Percentiles rank a stretch among this genome's conserved stretches.
These are phyloP conservation scores for Apiotrichum gracile DNA, from an alignment of 1,284 basidiomycete genomes.

Conservation along the genomic window DNA sequence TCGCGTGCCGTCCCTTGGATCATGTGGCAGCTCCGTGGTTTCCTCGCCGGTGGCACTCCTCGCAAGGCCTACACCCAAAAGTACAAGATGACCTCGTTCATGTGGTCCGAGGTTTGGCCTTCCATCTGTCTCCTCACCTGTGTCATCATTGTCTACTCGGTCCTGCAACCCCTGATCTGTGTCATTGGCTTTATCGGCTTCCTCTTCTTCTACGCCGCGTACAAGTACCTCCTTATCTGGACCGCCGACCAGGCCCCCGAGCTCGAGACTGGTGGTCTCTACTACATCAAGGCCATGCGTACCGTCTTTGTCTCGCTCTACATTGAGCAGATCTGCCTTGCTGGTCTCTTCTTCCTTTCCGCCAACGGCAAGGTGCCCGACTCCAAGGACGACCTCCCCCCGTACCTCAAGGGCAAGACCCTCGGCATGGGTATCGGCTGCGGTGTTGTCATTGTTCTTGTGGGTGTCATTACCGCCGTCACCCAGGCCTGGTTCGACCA, in stretches of 20 bases:
- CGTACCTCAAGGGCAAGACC: constrained; percentile 2
- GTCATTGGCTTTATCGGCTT: constrained; percentile 38
- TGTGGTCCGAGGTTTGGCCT: constrained; percentile 40
- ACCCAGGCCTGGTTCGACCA: constrained; percentile 44
- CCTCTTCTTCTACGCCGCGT: constrained; percentile 39
- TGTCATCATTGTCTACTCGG: constrained; percentile 46
- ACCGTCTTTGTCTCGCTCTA: constrained; percentile 47
- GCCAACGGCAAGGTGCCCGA: constrained; percentile 17
- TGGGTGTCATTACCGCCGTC: constrained; percentile 31
- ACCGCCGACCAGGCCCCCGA: constrained; percentile 43
- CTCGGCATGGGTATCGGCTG: constrained; percentile 39
- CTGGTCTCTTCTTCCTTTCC: constrained; percentile 46
- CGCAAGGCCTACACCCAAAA: constrained; percentile 50
- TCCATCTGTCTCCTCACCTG: constrained; percentile 38
- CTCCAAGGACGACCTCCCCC: background rate
- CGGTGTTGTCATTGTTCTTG: constrained; percentile 42
- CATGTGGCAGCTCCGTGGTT: constrained; percentile 78
- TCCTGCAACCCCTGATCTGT: constrained; percentile 46
- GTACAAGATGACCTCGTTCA: constrained; percentile 36
- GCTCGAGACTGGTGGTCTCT: constrained; percentile 46
- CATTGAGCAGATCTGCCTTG: constrained; percentile 42
- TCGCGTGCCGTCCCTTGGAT: constrained; percentile 68
- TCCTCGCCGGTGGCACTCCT: constrained; percentile 84
- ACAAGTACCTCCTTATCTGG: constrained; percentile 48
- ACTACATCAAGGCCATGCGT: constrained; percentile 45